Base-by-base conservation (phyloP, 2,329 filamentous ascomycete species). In the Thelonectria discophora region DNA sequence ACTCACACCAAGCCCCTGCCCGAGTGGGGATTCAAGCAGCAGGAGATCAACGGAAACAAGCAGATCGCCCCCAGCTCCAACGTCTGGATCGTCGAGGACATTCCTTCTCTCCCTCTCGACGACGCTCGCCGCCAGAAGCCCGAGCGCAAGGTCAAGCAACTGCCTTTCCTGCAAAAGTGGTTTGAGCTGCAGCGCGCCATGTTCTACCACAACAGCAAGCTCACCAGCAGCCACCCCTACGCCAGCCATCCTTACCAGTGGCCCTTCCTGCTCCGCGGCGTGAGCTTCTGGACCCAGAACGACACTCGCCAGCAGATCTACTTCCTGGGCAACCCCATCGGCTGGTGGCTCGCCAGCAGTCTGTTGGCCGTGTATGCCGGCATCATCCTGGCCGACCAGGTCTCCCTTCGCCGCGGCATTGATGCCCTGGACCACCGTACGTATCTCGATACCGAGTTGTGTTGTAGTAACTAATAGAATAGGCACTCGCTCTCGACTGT, bases 21-120 rank as follows among this genome's bases (percentile, higher is more conserved):
- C 5, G 95, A 99, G 4, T 99, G 95, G 95, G 95, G 86, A 24
- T 94, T 91, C 82, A 95, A 96, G 78, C 95, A 99, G 78, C 94
- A 97, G 73, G 95, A 99, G 77, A 97, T 99, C 82, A 99, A 99
- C 78, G 95, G 95, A 62, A 99, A 99, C 84, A 99, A 99, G 86
- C 96, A 97, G 75, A 82, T 96, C 55, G 84, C 88, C 27, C 91
- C 94, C 65, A 89, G 90, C 75, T 97, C 93, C 76, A 99, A 99
- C 76, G 85, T 97, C 64, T 99, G 95, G 95, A 90, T 91, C 69
- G 90, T 94, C 13, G 95, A 99, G 72, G 92, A 97, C 66, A 91
- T 98, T 54, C 87, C 92, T n/a, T 93, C 90, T 10, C 80, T 98
- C 48, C 81, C 89, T 2, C 82, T 78, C 5, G 92, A 93, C 69